Base-by-base conservation (phyloP, 2,329 filamentous ascomycete species). In the Epichloe amarillans region DNA sequence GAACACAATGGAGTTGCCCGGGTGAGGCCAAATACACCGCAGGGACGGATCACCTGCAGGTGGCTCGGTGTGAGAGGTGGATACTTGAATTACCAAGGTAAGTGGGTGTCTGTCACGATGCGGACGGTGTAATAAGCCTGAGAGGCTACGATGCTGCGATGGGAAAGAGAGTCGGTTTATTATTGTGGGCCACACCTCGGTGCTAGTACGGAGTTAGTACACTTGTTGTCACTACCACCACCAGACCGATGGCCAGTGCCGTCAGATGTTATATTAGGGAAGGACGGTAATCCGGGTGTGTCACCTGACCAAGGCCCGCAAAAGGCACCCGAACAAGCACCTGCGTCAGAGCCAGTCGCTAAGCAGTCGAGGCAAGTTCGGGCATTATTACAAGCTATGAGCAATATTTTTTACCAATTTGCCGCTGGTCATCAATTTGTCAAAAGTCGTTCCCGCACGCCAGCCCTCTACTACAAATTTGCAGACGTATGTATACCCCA, bases 71-170 rank as follows among this genome's bases (percentile, higher is more conserved):
- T 38, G 19, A 35, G 39, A 30, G 19, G 21, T 26, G 33, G 15
- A 40, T 37, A 15, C 17, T 14, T 37, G 2, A 37, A 38, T n/a
- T 17, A 30, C 15, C n/a, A 44, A 49, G 37, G 41, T 21, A 30
- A 30, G 39, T 37, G 33, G 19, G 14, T 23, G 40, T 49, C 47
- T 37, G 47, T 49, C 30, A 43, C 47, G 40, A 42, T 49, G 47
- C 40, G 36, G 47, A 44, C 33, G 35, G 12, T 26, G 35, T 30
- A 1, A 10, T 26, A 38, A 42, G 40, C 30, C 14, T 43, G 19
- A 40, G 3, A 30, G 26, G 26, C 26, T 30, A 30, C 26, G 26
- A 44, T 35, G 39, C 49, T 35, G 43, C 49, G 45, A 23, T 33
- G 14, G 30, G 37, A 41, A 46, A 23, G 36, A 42, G 26, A 47